These are phyloP conservation scores for Boletus barrowsii DNA, from an alignment of 768 basidiomycete genomes.

Conservation along the genomic window DNA sequence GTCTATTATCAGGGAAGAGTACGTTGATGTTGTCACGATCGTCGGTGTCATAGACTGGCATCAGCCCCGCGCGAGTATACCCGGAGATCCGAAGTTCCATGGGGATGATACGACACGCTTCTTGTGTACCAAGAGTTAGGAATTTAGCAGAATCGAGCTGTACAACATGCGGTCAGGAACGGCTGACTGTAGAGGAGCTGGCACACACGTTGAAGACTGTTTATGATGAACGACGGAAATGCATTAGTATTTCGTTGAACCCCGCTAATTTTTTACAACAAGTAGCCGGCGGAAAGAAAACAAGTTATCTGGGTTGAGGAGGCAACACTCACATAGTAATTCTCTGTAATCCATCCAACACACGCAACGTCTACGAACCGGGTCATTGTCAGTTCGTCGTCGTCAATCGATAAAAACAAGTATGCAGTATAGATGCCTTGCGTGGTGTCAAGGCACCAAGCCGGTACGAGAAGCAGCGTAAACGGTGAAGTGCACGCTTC, in stretches of 20 bases:
- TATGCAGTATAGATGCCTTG: not conserved
- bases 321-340: conserved; percentile 42
- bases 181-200: not conserved
- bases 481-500: not conserved
- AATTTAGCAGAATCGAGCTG: conserved; percentile 31
- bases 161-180: not conserved
- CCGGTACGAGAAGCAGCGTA: not conserved
- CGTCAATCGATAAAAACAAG: not conserved
- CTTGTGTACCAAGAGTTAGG: conserved; percentile 31
- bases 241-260: not conserved
- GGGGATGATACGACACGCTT: conserved; percentile 54
- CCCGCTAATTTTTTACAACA: not conserved
- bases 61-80: conserved; percentile 31
- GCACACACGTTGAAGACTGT: conserved; percentile 26
- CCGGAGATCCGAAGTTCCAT: conserved; percentile 43
- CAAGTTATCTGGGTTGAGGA: not conserved
- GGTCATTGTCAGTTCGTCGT: conserved; percentile 3
- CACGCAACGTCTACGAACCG: conserved; percentile 43
- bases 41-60: conserved; percentile 16
- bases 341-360: conserved; percentile 62
- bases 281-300: not conserved
- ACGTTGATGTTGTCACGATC: conserved; percentile 7
- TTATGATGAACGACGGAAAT: not conserved
- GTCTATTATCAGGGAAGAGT: conserved; percentile 5
- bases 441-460: not conserved